A percentile compares a stretch with the other conserved stretches of the same genome.
Conservation (phyloP, 495 filamentous ascomycete genomes). For the Platismatia glauca region DNA sequence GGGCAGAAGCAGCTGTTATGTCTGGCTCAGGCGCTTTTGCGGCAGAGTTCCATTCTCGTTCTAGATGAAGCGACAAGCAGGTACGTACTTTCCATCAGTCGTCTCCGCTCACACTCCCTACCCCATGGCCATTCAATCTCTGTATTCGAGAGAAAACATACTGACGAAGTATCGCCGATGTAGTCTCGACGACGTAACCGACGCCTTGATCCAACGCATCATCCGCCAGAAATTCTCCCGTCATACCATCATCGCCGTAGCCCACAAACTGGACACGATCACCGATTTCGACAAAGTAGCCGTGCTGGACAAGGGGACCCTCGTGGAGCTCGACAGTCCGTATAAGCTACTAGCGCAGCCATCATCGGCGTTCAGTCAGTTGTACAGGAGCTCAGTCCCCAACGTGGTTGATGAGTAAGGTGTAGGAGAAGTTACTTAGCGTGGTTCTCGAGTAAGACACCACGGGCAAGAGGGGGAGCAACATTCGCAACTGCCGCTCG, state of each 20-base stretch:
- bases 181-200: slow-evolving; percentile 48
- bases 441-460: too few species aligned
- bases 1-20: slow-evolving; percentile 59
- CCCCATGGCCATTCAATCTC: background rate
- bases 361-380: slow-evolving; percentile 13
- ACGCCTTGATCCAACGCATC: slow-evolving; percentile 49
- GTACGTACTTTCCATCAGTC: slow-evolving; percentile 27
- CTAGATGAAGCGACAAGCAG: slow-evolving; percentile 47
- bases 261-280: slow-evolving; percentile 54
- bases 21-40: slow-evolving; percentile 52
- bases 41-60: slow-evolving; percentile 38
- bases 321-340: slow-evolving; percentile 42
- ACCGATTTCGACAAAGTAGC: slow-evolving; percentile 44
- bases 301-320: slow-evolving; percentile 37
- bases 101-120: background rate
- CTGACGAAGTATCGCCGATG: background rate
- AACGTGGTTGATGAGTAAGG: background rate
- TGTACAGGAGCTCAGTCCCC: slow-evolving; percentile 13
- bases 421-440: too few species aligned
- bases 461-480: too few species aligned
- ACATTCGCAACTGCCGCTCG: too few species aligned
- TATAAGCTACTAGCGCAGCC: slow-evolving; percentile 23
- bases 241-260: slow-evolving; percentile 53
- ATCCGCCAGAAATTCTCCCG: slow-evolving; percentile 48
- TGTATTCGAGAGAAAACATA: background rate